These are phyloP conservation scores for Tilletiaria anomala DNA, from an alignment of 1,284 basidiomycete species.

Conservation along the genomic window DNA sequence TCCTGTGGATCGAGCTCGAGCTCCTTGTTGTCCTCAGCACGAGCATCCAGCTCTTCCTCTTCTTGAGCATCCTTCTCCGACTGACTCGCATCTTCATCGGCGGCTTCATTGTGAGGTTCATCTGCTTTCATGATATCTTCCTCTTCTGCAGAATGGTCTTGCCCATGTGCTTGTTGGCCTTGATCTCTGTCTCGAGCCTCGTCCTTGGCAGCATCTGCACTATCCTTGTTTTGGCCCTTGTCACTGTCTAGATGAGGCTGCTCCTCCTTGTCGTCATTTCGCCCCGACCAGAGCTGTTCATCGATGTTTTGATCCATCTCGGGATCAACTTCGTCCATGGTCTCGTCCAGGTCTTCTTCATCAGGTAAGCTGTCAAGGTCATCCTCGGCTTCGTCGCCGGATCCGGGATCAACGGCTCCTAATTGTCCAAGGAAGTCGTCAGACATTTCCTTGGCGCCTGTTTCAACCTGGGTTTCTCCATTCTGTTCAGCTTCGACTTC, in stretches of 20 bases:
- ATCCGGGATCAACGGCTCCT: slow-evolving; percentile 47
- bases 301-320: neutral
- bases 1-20: neutral
- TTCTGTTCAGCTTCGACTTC: slow-evolving; percentile 39
- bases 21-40: neutral
- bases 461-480: slow-evolving; percentile 41
- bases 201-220: slow-evolving; percentile 14
- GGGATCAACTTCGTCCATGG: neutral
- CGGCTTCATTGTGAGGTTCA: slow-evolving; percentile 29
- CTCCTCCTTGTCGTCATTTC: neutral
- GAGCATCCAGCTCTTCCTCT: slow-evolving; percentile 3
- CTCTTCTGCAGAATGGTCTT: slow-evolving; percentile 9
- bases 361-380: neutral
- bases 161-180: slow-evolving; percentile 3
- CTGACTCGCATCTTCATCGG: slow-evolving; percentile 18
- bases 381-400: neutral
- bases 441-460: slow-evolving; percentile 46
- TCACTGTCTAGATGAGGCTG: too few relatives aligned
- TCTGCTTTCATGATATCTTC: slow-evolving; percentile 11
- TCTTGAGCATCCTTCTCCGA: neutral
- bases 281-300: neutral
- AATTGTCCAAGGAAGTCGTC: slow-evolving; percentile 60
- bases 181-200: slow-evolving; percentile 34
- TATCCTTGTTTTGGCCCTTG: neutral
- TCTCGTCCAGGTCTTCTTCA: neutral